Conservation (phyloP, 2,329 filamentous ascomycete species). For the Periconia digitata region DNA sequence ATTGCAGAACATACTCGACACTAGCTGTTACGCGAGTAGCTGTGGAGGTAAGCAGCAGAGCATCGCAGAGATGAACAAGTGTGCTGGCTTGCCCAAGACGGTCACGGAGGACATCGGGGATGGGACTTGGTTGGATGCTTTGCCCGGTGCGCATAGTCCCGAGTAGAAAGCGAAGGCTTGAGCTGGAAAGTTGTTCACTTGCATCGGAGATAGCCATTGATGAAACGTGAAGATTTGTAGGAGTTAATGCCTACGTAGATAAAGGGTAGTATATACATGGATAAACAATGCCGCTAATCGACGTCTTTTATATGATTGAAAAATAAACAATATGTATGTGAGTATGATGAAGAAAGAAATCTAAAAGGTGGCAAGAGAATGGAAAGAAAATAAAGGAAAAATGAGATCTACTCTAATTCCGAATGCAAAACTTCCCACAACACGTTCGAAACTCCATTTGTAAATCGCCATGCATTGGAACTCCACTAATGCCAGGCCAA, state of each 20-base stretch:
- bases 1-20: conserved; percentile 14
- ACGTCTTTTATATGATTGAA: too few species aligned
- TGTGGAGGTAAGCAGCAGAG: conserved; percentile 12
- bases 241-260: too few species aligned
- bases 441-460: too few species aligned
- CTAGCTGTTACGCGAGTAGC: conserved; percentile 10
- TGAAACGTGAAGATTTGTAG: too few species aligned
- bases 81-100: conserved; percentile 45
- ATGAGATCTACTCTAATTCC: not conserved
- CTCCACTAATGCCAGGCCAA: not conserved
- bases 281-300: not conserved
- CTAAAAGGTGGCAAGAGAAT: too few species aligned
- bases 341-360: too few species aligned
- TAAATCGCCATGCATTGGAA: too few species aligned
- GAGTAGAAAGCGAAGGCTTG: too few species aligned
- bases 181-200: not conserved
- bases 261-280: not conserved
- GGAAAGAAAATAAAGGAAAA: not conserved
- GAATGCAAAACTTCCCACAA: not conserved
- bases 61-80: conserved; percentile 14
- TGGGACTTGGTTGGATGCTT: conserved; percentile 29
- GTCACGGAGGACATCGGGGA: conserved; percentile 47
- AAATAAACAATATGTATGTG: too few species aligned
- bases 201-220: too few species aligned
- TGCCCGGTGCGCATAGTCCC: not conserved